Conservation (phyloP, 306 rosid genomes). For the Crataegus laevigata region DNA sequence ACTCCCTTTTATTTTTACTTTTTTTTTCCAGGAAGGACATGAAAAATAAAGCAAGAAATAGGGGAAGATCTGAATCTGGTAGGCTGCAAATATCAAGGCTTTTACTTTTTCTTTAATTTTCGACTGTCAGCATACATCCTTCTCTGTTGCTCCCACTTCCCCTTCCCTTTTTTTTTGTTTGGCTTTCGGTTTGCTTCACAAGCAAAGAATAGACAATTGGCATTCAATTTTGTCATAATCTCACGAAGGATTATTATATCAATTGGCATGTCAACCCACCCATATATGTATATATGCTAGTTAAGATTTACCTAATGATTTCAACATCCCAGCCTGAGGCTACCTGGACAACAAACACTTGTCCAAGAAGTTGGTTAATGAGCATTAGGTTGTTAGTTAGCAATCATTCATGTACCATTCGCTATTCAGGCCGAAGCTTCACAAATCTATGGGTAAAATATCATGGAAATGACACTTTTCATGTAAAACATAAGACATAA, state of each 20-base stretch:
- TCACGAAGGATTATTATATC: constrained; percentile 4
- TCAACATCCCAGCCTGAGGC: constrained; percentile 24
- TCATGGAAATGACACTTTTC: not conserved
- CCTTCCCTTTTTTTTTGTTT: constrained; percentile 11
- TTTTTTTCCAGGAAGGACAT: not conserved
- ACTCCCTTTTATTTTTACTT: not conserved
- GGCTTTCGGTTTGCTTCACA: constrained; percentile 48
- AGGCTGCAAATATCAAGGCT: constrained; percentile 44
- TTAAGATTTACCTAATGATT: constrained; percentile 16
- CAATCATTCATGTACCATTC: constrained; percentile 24
- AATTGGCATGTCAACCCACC: not conserved
- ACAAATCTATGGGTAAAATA: constrained; percentile 12
- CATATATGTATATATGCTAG: not conserved
- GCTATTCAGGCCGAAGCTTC: constrained; percentile 6
- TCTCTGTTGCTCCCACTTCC: constrained; percentile 13
- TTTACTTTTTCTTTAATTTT: constrained; percentile 31
- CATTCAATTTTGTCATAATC: constrained; percentile 21
- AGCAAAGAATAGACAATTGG: constrained; percentile 42
- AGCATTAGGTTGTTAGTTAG: constrained; percentile 21
- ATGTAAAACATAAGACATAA: not conserved
- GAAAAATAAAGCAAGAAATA: constrained; percentile 5
- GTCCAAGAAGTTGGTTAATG: not conserved
- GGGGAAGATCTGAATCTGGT: constrained; percentile 48
- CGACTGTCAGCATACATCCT: constrained; percentile 24
- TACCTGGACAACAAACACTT: constrained; percentile 19